Evolutionary conservation across 441 rosid species (phyloP).

Genomic region (Erysimum pusillum): DNA sequence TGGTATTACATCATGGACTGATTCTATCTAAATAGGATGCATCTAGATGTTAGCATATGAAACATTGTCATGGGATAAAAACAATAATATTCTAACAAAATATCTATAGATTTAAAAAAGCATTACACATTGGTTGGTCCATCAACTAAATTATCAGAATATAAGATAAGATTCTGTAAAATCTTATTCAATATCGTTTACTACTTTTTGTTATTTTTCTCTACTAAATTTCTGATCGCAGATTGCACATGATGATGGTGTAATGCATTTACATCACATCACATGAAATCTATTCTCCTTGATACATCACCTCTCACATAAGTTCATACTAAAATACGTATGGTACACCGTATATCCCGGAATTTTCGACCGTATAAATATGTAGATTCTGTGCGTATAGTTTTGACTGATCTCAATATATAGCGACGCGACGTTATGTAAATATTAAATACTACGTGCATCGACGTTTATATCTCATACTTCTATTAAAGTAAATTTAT

Average conservation of each 20-base stretch:
- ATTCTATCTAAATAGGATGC: conserved; percentile 32
- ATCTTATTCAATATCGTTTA: conserved; percentile 37
- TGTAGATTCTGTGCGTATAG: conserved; percentile 17
- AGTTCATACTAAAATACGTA: conserved; percentile 36
- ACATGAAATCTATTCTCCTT: conserved; percentile 42
- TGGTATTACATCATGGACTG: conserved; percentile 29
- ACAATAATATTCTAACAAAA: conserved; percentile 8
- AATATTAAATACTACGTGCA: neutral
- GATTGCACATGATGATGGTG: conserved; percentile 46
- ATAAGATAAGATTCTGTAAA: conserved; percentile 46
- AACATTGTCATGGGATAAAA: neutral
- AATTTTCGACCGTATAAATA: conserved; percentile 19
- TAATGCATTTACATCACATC: conserved; percentile 48
- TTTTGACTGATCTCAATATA: conserved; percentile 24
- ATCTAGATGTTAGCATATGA: conserved; percentile 35
- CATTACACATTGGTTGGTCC: conserved; percentile 32
- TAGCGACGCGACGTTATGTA: neutral
- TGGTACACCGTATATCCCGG: conserved; percentile 37
- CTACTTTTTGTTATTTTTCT: conserved; percentile 9
- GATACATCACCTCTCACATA: conserved; percentile 33
- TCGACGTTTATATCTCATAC: neutral
- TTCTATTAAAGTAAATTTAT: no score
- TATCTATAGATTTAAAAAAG: neutral
- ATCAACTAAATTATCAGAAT: conserved; percentile 38
- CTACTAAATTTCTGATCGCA: conserved; percentile 32